Base-by-base conservation (phyloP, 495 filamentous ascomycete species). In the Hypoxylon trugodes region DNA sequence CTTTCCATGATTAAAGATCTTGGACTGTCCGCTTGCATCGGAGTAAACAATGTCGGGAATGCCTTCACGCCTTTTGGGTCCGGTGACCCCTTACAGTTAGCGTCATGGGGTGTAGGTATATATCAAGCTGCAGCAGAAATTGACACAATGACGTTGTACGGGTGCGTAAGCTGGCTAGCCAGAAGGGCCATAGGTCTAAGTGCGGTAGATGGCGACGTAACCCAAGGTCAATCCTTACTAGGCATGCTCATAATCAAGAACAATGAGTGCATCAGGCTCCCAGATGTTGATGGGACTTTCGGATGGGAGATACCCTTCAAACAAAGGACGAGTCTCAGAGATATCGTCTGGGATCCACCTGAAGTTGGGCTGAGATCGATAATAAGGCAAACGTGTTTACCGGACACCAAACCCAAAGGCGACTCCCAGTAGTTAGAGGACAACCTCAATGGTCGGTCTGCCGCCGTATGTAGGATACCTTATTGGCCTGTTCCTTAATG, bases 1-100 rank as follows among this genome's bases (percentile, higher is more conserved):
- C 80, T 83, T 1, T 75, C 85, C 1, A 78, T 92, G 81, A 89
- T 92, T 24, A 74, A 79, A 33, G 74, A 84, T 19, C 77, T 89
- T 59, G 77, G 75, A 0, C 66, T 92, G 2, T 77, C 86, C 43
- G 87, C 79, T 1, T 83, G 86, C 7, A 78, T 91, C 1, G 84
- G 87, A 0, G 79, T 91, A n/a, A 91, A 91, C 61, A 93, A 92
- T 59, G 84, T 92, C 13, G 89, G 89, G 1, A 92, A 92, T 72
- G 86, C 89, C 0, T 91, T 92, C 62, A 91, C 90, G 7, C 90
- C 89, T 0, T 86, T 87, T 61, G 90, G 89, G 0, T 84, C 76
- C n/a, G 84, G 81, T n/a, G 90, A 92, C 73, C 89, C 89, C 1
- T 60, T 92, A 49, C 76, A 76, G 13, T 66, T 91, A 42, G 87